Evolutionary conservation across 2,329 filamentous ascomycete genomes (phyloP).

Genomic region (Monosporascus sp.): DNA sequence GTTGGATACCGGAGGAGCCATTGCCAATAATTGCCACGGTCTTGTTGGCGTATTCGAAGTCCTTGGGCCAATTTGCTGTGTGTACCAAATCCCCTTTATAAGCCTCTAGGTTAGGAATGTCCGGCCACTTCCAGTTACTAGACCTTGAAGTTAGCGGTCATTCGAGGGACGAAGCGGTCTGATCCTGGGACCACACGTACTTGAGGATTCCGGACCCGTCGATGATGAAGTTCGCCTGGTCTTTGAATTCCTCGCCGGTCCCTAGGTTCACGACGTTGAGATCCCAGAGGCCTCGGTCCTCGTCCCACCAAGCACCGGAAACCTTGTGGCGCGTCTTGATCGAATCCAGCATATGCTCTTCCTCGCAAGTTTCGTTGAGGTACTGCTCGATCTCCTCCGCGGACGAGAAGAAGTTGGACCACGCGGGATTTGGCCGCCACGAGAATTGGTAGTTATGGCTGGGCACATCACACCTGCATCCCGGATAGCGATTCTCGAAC

Average conservation of each 20-base stretch:
- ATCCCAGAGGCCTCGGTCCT: conserved; percentile 37
- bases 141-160: conserved; percentile 8
- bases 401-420: conserved; percentile 53
- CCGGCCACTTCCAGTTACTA: conserved; percentile 50
- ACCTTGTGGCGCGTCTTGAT: conserved; percentile 42
- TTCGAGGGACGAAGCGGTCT: background rate
- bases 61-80: conserved; percentile 48
- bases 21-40: conserved; percentile 53
- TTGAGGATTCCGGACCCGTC: conserved; percentile 50
- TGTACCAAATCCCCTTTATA: conserved; percentile 49
- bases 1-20: conserved; percentile 49
- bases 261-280: conserved; percentile 34
- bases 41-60: conserved; percentile 45
- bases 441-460: conserved; percentile 60
- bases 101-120: conserved; percentile 38
- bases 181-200: conserved; percentile 29
- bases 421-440: conserved; percentile 54
- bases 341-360: conserved; percentile 38
- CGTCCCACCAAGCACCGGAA: conserved; percentile 39
- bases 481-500: conserved; percentile 55
- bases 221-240: conserved; percentile 44
- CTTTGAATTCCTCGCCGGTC: conserved; percentile 35
- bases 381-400: conserved; percentile 53
- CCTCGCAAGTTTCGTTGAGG: conserved; percentile 42
- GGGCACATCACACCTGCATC: conserved; percentile 52